phyloP scores from a whole-genome alignment of 2,329 filamentous ascomycete species.

The Drechslerella dactyloides region DNA sequence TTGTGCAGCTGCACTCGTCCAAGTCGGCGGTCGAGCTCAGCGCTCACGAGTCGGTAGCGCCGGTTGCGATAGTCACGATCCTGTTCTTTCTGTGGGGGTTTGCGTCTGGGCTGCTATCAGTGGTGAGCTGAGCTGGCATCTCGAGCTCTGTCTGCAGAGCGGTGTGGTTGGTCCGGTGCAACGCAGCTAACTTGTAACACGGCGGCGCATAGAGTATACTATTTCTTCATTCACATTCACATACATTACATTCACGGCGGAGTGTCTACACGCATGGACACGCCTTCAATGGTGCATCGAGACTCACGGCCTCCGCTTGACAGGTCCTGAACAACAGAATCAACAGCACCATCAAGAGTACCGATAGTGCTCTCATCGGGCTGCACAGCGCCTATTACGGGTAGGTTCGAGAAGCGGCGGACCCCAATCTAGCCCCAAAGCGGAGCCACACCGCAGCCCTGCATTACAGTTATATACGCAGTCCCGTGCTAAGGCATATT shows the following conservation, averaged over 20 bases:
- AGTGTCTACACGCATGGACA: too few species aligned
- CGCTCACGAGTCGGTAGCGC: constrained; percentile 48
- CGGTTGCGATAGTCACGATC: constrained; percentile 58
- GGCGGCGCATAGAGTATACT: too few species aligned
- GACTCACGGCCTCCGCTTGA: not conserved
- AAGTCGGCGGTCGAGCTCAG: constrained; percentile 43
- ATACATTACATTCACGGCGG: too few species aligned
- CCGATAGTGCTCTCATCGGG: constrained; percentile 55
- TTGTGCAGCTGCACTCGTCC: constrained; percentile 44
- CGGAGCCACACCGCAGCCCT: not conserved
- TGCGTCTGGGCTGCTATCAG: constrained; percentile 60
- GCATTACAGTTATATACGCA: not conserved
- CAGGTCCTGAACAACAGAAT: constrained; percentile 47
- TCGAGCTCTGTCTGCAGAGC: too few species aligned
- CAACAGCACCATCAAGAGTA: constrained; percentile 43
- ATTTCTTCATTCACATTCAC: too few species aligned
- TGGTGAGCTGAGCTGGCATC: constrained; percentile 53
- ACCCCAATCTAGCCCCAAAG: constrained; percentile 8
- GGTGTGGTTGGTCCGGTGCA: constrained; percentile 29
- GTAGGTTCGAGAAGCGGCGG: constrained; percentile 18
- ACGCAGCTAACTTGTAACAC: constrained; percentile 11
- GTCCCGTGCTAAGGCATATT: constrained; percentile 12
- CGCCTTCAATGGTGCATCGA: not conserved
- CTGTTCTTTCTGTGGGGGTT: constrained; percentile 63
- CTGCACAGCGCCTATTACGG: constrained; percentile 65